These are phyloP conservation scores for Didymosphaeria variabile DNA, from an alignment of 2,329 filamentous ascomycete species.

Conservation along the genomic window DNA sequence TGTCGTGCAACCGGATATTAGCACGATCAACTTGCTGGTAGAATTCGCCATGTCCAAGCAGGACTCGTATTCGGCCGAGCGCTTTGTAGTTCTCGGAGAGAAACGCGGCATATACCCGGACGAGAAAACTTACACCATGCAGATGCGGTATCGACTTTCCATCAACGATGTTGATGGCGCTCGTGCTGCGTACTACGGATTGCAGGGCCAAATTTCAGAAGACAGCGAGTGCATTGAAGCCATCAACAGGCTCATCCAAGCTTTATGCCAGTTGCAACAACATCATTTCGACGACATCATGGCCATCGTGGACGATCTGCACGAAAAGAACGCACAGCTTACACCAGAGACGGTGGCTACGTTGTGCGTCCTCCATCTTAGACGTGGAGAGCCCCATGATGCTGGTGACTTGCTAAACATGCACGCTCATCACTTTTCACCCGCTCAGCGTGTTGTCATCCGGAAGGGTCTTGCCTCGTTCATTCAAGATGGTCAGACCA, in stretches of 20 bases:
- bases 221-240: conserved; percentile 68
- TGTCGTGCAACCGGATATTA: conserved; percentile 66
- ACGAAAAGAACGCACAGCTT: conserved; percentile 73
- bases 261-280: conserved; percentile 68
- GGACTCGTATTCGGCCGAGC: conserved; percentile 76
- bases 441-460: conserved; percentile 73
- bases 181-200: conserved; percentile 68
- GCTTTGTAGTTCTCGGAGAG: conserved; percentile 73
- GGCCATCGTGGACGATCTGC: conserved; percentile 75
- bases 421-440: conserved; percentile 74
- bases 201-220: conserved; percentile 66
- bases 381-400: conserved; percentile 78
- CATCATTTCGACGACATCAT: conserved; percentile 76
- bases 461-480: conserved; percentile 73
- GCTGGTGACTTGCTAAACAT: conserved; percentile 83
- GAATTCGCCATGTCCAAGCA: conserved; percentile 74
- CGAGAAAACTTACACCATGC: conserved; percentile 74
- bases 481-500: conserved; percentile 72
- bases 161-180: conserved; percentile 77
- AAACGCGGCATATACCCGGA: conserved; percentile 73
- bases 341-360: conserved; percentile 78
- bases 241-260: conserved; percentile 76
- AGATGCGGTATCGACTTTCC: conserved; percentile 79
- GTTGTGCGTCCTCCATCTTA: conserved; percentile 77
- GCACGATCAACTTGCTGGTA: conserved; percentile 80